A percentile compares a stretch with the other conserved stretches of the same genome.
These are phyloP conservation scores for Chaetothyriales sp. DNA, from an alignment of 2,329 filamentous ascomycete genomes.

Conservation along the genomic window DNA sequence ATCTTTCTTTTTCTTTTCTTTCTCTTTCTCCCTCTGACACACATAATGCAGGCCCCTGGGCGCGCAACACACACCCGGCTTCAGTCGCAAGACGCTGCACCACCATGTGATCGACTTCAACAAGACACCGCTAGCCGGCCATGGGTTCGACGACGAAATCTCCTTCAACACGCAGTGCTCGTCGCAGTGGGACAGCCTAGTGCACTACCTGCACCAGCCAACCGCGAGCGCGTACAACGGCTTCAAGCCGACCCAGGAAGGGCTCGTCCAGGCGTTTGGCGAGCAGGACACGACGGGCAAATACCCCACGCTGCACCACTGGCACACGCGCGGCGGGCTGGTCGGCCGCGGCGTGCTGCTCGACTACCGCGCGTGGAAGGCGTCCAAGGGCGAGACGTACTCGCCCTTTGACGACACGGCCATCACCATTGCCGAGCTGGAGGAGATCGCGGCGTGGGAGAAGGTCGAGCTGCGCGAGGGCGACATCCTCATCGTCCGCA, in stretches of 20 bases:
- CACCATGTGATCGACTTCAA: slow-evolving; percentile 12
- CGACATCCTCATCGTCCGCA: slow-evolving; percentile 51
- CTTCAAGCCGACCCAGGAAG: slow-evolving; percentile 18
- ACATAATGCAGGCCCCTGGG: slow-evolving; percentile 24
- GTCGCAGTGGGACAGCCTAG: slow-evolving; percentile 36
- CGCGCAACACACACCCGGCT: slow-evolving; percentile 7
- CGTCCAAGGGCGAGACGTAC: slow-evolving; percentile 23
- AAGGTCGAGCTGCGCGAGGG: slow-evolving; percentile 43
- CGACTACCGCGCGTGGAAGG: slow-evolving; percentile 32
- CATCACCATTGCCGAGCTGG: slow-evolving; percentile 42
- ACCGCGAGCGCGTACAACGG: slow-evolving; percentile 13
- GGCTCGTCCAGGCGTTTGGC: slow-evolving; percentile 12
- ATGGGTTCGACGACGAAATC: slow-evolving; percentile 30
- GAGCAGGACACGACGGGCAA: slow-evolving; percentile 8
- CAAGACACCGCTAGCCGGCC: slow-evolving; percentile 2
- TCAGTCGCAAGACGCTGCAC: slow-evolving; percentile 7
- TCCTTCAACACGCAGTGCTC: slow-evolving; percentile 35
- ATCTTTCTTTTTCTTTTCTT: too few relatives aligned
- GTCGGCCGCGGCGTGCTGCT: slow-evolving; percentile 33
- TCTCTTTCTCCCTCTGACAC: too few relatives aligned
- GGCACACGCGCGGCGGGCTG: slow-evolving; percentile 27
- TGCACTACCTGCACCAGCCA: slow-evolving; percentile 11
- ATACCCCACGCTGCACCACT: slow-evolving; percentile 18
- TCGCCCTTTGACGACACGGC: slow-evolving; percentile 26
- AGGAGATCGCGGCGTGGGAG: slow-evolving; percentile 41